Percentiles rank a stretch among this genome's conserved stretches.
Conservation (phyloP, 495 filamentous ascomycete species). For the Aspergillus haitiensis region DNA sequence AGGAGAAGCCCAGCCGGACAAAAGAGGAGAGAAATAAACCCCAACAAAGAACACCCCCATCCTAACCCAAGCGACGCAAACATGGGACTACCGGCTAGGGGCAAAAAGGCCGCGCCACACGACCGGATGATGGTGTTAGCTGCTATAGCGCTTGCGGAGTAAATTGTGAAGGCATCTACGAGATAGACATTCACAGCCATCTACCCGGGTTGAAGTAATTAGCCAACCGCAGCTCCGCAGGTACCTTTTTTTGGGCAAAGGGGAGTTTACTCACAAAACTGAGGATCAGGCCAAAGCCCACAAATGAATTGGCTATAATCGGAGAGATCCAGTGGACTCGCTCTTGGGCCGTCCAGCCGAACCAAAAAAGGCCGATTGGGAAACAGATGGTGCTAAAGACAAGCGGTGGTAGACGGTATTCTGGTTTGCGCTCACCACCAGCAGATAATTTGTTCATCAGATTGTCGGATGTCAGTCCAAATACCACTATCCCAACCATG, state of each 20-base stretch:
- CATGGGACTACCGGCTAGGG: slow-evolving; percentile 61
- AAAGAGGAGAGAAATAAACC: slow-evolving; percentile 60
- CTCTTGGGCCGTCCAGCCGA: slow-evolving; percentile 31
- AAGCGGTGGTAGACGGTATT: slow-evolving; percentile 65
- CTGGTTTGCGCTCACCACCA: slow-evolving; percentile 54
- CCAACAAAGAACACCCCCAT: slow-evolving; percentile 67
- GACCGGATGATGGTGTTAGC: slow-evolving; percentile 56
- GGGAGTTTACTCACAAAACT: slow-evolving; percentile 17
- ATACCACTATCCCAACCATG: slow-evolving; percentile 42
- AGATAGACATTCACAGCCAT: slow-evolving; percentile 35
- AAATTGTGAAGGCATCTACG: slow-evolving; percentile 32
- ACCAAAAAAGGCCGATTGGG: slow-evolving; percentile 32
- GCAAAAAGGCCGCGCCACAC: slow-evolving; percentile 60
- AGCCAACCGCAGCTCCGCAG: neutral
- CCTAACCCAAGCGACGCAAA: slow-evolving; percentile 59
- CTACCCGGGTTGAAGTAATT: neutral
- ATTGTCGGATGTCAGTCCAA: slow-evolving; percentile 54
- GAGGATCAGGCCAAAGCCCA: slow-evolving; percentile 29
- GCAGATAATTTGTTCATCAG: slow-evolving; percentile 56
- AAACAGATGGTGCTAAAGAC: slow-evolving; percentile 51
- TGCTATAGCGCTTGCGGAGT: slow-evolving; percentile 60
- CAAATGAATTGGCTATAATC: slow-evolving; percentile 27
- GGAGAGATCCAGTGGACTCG: slow-evolving; percentile 34
- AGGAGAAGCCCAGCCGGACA: slow-evolving; percentile 33
- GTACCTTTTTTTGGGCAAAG: neutral